phyloP scores from a whole-genome alignment of 2,329 filamentous ascomycete genomes.

The Thielaviopsis populi region DNA sequence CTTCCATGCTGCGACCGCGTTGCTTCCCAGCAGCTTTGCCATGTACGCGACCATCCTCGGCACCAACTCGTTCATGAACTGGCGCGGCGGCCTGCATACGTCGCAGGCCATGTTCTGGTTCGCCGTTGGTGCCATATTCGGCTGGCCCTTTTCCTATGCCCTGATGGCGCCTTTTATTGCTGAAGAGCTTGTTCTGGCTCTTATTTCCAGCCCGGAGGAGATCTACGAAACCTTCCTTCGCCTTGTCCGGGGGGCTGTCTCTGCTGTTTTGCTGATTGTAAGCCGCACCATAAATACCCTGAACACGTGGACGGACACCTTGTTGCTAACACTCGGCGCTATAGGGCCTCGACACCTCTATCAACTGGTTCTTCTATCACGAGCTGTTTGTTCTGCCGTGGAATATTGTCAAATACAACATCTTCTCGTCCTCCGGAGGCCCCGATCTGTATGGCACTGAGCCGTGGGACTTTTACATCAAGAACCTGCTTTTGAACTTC shows the following conservation, averaged over 20 bases:
- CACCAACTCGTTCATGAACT: conserved; percentile 79
- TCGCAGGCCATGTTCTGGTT: conserved; percentile 83
- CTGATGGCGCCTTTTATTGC: conserved; percentile 65
- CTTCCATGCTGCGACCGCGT: conserved; percentile 79
- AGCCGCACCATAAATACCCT: conserved; percentile 20
- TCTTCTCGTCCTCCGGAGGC: conserved; percentile 68
- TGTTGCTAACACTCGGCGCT: neutral
- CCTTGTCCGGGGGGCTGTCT: conserved; percentile 50
- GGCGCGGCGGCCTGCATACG: conserved; percentile 63
- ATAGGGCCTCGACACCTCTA: conserved; percentile 50
- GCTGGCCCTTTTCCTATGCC: conserved; percentile 87
- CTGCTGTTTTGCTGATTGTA: conserved; percentile 55
- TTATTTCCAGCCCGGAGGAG: conserved; percentile 41
- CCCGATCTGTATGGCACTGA: conserved; percentile 92
- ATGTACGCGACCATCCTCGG: conserved; percentile 91
- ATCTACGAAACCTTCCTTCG: conserved; percentile 45
- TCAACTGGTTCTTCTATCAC: conserved; percentile 78
- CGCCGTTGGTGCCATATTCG: conserved; percentile 66
- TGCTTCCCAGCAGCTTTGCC: conserved; percentile 84
- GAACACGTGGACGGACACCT: too few species aligned
- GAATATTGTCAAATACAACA: conserved; percentile 93
- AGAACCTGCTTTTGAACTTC: conserved; percentile 85
- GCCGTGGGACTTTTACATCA: conserved; percentile 91
- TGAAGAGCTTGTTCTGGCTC: conserved; percentile 53
- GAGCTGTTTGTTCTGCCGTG: conserved; percentile 63